phyloP scores from a whole-genome alignment of 495 filamentous ascomycete species.

The Penicillium atrosanguineum region DNA sequence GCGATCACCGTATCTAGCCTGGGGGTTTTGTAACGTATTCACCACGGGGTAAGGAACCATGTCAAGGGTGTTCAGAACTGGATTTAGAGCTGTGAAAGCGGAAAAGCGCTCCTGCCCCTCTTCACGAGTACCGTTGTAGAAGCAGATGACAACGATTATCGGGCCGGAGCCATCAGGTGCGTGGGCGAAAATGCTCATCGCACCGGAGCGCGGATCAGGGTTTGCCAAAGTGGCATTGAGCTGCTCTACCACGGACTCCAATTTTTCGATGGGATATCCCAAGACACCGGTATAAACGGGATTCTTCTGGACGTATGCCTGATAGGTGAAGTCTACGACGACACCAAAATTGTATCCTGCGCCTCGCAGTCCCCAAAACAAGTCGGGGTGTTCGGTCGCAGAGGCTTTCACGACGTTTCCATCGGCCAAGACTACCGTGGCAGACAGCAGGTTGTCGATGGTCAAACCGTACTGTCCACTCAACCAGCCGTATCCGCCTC shows the following conservation, averaged over 20 bases:
- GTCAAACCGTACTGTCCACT: slow-evolving; percentile 48
- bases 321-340: slow-evolving; percentile 47
- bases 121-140: slow-evolving; percentile 50
- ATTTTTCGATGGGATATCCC: slow-evolving; percentile 37
- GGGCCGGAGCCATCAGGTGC: slow-evolving; percentile 32
- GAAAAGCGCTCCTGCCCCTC: slow-evolving; percentile 40
- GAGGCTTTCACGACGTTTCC: slow-evolving; percentile 42
- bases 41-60: slow-evolving; percentile 43
- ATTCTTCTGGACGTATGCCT: slow-evolving; percentile 38
- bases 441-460: slow-evolving; percentile 51
- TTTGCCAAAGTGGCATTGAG: slow-evolving; percentile 38
- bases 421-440: slow-evolving; percentile 50
- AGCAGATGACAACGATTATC: slow-evolving; percentile 41
- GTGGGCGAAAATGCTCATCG: slow-evolving; percentile 38
- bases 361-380: slow-evolving; percentile 50
- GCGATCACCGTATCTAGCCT: slow-evolving; percentile 38
- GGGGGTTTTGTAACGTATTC: slow-evolving; percentile 44
- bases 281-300: slow-evolving; percentile 49
- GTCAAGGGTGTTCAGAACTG: slow-evolving; percentile 35
- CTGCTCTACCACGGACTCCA: slow-evolving; percentile 37
- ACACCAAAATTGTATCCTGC: slow-evolving; percentile 49
- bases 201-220: slow-evolving; percentile 33
- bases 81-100: slow-evolving; percentile 19
- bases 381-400: slow-evolving; percentile 34
- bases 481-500: slow-evolving; percentile 57